These are phyloP conservation scores for Neurospora sp. DNA, from an alignment of 495 filamentous ascomycete genomes.

Conservation along the genomic window DNA sequence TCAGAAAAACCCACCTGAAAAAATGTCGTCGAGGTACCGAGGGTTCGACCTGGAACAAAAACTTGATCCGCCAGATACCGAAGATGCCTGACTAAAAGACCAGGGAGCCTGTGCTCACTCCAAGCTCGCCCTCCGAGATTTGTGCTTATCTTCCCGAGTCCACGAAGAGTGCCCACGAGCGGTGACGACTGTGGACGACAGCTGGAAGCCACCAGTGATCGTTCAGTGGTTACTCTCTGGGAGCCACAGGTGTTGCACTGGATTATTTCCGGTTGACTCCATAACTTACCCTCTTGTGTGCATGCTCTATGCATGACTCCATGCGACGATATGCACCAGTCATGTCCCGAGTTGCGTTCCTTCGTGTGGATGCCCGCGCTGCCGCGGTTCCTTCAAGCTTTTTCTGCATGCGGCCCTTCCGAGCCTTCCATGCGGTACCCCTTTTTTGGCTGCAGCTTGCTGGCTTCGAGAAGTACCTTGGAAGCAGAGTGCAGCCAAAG, in stretches of 20 bases:
- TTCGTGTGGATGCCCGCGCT: background rate
- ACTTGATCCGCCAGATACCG: background rate
- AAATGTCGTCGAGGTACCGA: background rate
- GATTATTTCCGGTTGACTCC: background rate
- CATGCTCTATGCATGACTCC: background rate
- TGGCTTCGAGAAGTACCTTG: background rate
- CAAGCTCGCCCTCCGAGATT: background rate
- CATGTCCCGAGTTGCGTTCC: background rate
- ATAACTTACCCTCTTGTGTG: background rate
- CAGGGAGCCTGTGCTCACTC: background rate
- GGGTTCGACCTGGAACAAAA: background rate
- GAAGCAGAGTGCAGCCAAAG: background rate
- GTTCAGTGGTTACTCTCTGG: background rate
- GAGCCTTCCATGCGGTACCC: slow-evolving; percentile 9
- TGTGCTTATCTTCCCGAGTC: background rate
- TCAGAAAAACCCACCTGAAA: background rate
- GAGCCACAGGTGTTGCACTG: background rate
- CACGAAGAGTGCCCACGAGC: background rate
- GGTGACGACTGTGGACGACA: background rate
- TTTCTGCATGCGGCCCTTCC: slow-evolving; percentile 9
- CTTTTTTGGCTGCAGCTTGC: background rate
- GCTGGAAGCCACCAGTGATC: background rate
- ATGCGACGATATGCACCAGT: background rate
- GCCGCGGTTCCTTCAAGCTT: background rate
- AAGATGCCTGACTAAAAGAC: background rate